Conservation (phyloP, 345 rosid species). For the Abelmoschus esculentus region DNA sequence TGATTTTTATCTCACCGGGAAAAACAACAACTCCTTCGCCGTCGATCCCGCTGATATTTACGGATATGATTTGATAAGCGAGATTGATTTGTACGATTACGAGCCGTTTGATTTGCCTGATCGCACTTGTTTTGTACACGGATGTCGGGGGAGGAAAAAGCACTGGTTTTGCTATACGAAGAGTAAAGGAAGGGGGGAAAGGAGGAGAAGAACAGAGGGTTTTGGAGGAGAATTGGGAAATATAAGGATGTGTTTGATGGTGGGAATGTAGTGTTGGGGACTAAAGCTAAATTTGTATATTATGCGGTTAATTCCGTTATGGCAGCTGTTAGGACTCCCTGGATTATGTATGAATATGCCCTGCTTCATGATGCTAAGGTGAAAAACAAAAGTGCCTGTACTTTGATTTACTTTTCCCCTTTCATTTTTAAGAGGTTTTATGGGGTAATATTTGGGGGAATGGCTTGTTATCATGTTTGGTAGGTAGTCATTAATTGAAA, state of each 20-base stretch:
- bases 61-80: no score
- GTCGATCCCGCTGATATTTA: no score
- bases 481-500: not conserved
- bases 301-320: conserved; percentile 25
- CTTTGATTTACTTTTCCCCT: not conserved
- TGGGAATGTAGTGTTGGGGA: conserved; percentile 28
- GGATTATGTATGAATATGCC: conserved; percentile 47
- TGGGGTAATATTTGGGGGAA: not conserved
- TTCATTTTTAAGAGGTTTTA: not conserved
- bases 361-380: conserved; percentile 35
- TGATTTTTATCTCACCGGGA: no score
- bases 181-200: no score
- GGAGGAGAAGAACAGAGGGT: no score
- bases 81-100: no score
- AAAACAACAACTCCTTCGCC: no score
- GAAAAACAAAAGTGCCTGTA: not conserved
- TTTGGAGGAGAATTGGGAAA: conserved; percentile 15
- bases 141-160: no score
- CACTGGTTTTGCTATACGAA: no score
- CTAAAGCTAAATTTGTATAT: conserved; percentile 30
- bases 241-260: conserved; percentile 27
- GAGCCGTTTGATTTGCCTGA: no score
- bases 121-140: no score
- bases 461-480: not conserved
- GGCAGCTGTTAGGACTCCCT: conserved; percentile 29